Conservation (phyloP, 495 filamentous ascomycete species). For the Trichoderma orchidacearum region DNA sequence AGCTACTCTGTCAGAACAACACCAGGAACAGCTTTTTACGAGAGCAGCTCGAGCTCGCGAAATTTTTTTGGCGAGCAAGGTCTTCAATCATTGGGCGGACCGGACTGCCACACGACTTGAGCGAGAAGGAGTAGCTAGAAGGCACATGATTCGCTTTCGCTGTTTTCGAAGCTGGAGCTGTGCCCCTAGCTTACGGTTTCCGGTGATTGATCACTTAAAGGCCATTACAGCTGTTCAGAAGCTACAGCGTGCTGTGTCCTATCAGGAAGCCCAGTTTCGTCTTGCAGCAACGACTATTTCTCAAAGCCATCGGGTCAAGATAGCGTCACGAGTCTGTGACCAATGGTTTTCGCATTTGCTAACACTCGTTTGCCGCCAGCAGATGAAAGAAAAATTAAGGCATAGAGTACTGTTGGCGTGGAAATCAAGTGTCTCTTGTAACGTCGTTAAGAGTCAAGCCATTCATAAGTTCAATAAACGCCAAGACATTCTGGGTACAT, state of each 20-base stretch:
- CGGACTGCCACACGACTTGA: background rate
- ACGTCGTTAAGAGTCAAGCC: background rate
- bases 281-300: background rate
- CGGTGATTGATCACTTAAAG: background rate
- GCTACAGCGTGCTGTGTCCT: background rate
- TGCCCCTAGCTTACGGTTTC: background rate
- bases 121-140: constrained; percentile 2
- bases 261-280: background rate
- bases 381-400: background rate
- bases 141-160: constrained; percentile 4
- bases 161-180: background rate
- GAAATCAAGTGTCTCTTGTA: background rate
- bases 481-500: background rate
- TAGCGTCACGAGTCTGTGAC: background rate
- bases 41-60: constrained; percentile 1
- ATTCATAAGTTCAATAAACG: background rate
- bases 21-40: background rate
- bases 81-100: constrained; percentile 3
- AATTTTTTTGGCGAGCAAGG: constrained; percentile 1
- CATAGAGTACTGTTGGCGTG: background rate
- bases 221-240: background rate
- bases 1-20: background rate
- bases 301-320: background rate
- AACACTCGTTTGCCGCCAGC: background rate
- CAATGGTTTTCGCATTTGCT: background rate